These are phyloP conservation scores for Candida taoyuanica DNA, from an alignment of 805 yeast species.

Conservation along the genomic window DNA sequence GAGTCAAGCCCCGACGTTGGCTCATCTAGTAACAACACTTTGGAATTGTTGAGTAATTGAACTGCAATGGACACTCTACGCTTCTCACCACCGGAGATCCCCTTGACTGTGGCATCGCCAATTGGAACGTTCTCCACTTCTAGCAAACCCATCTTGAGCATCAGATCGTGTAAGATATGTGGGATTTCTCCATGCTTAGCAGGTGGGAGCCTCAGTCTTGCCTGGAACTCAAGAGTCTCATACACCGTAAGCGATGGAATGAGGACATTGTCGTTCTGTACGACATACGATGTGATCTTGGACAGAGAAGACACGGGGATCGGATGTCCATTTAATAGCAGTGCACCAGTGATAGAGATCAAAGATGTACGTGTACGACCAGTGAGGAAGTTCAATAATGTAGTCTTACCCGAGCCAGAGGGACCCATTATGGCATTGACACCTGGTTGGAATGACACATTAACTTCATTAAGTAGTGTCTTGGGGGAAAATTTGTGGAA, in stretches of 20 bases:
- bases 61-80: slow-evolving; percentile 79
- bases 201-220: slow-evolving; percentile 55
- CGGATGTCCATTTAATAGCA: slow-evolving; percentile 38
- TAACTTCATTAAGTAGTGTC: slow-evolving; percentile 30
- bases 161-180: slow-evolving; percentile 47
- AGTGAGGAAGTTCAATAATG: slow-evolving; percentile 59
- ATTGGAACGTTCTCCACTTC: slow-evolving; percentile 29
- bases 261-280: slow-evolving; percentile 75
- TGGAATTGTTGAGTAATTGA: slow-evolving; percentile 66
- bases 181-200: slow-evolving; percentile 40
- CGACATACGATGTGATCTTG: slow-evolving; percentile 61
- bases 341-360: slow-evolving; percentile 33
- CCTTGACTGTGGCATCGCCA: slow-evolving; percentile 56
- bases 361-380: slow-evolving; percentile 40
- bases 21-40: slow-evolving; percentile 68
- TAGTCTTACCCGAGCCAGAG: slow-evolving; percentile 75
- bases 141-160: slow-evolving; percentile 51
- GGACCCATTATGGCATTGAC: slow-evolving; percentile 78
- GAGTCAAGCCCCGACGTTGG: slow-evolving; percentile 89
- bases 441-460: slow-evolving; percentile 69
- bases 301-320: slow-evolving; percentile 32
- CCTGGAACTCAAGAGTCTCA: slow-evolving; percentile 73
- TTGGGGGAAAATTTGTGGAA: slow-evolving; percentile 9
- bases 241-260: slow-evolving; percentile 68
- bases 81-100: slow-evolving; percentile 77